These are phyloP conservation scores for Fusarium pseudoanthophilum DNA, from an alignment of 2,329 filamentous ascomycete species.

Conservation along the genomic window DNA sequence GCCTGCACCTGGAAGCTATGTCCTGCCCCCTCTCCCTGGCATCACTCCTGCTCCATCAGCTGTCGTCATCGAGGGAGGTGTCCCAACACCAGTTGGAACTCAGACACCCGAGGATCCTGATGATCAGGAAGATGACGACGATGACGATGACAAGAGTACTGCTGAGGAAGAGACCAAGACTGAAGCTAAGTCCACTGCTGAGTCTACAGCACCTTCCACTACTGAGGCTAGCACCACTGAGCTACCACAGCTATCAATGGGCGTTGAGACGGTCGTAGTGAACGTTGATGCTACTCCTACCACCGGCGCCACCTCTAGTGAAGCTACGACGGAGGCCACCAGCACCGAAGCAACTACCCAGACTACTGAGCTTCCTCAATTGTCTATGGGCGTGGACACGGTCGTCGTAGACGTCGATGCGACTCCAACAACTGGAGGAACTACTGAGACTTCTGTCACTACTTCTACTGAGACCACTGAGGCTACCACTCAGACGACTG, in stretches of 20 bases:
- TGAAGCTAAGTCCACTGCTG: background rate
- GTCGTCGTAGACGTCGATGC: background rate
- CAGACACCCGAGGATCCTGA: background rate
- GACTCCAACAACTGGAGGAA: background rate
- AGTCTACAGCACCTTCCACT: background rate
- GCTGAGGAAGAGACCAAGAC: constrained; percentile 7
- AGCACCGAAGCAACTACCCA: background rate
- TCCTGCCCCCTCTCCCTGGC: constrained; percentile 1
- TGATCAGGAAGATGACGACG: background rate
- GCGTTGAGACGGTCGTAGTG: background rate
- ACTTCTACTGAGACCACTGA: background rate
- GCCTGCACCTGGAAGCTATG: background rate
- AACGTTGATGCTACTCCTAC: background rate
- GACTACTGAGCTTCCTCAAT: background rate
- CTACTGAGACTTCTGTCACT: background rate
- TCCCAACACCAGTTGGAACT: constrained; percentile 1
- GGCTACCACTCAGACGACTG: background rate
- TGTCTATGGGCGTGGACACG: background rate
- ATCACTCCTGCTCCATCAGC: constrained; percentile 4
- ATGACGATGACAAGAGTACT: background rate
- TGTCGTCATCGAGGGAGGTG: background rate
- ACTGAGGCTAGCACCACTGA: background rate
- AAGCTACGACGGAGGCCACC: background rate
- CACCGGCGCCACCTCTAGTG: background rate
- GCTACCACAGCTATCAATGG: background rate